Evolutionary conservation across 2,329 filamentous ascomycete genomes (phyloP), one percentile per base, ranked within the genome.

Genomic region (Colletotrichum cuscutae): DNA sequence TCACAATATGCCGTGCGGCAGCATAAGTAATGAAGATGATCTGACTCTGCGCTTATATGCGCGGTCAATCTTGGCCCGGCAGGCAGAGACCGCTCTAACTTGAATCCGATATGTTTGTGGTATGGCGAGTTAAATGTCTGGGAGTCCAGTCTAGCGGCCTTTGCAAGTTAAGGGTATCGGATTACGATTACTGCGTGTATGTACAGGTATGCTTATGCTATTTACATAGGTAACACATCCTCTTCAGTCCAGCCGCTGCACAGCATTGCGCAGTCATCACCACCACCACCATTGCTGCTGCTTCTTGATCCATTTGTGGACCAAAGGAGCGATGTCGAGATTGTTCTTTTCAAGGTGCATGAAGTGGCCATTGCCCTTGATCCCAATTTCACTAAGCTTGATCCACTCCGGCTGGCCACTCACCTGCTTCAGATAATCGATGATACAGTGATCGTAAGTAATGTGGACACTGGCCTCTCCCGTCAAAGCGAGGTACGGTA

Each of bases 371-470:
- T 89, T 89, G 6, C 87, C 87, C 63, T 82, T 81, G 30, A 88
- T 84, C 2, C 85, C 86, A 4, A 80, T 75, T 9, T 86, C 81
- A 4, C 79, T 81, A 63, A 89, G 79, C 73, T 85, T 82, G 74
- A 87, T 78, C 78, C 83, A 83, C 65, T 86, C 82, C 1, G 83
- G 82, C 4, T 78, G 77, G 4, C 84, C 84, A 2, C 86, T 86
- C 13, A 82, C 86, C 77, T 89, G 87, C 73, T 79, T 75, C 73
- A 89, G 75, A 75, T 85, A 89, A 49, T 80, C 77, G n/a, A 87
- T 84, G 1, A 85, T 88, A 74, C 86, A 89, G 75, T 88, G 84
- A 71, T 90, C 88, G 75, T 89, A 89, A 24, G 82, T 80, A 15
- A 83, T 81, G 78, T 89, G 87, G 59, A 85, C 88, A 32, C 84